Evolutionary conservation across 352 stramenopile species (phyloP).

Genomic region (Phytophthora sansomeana): DNA sequence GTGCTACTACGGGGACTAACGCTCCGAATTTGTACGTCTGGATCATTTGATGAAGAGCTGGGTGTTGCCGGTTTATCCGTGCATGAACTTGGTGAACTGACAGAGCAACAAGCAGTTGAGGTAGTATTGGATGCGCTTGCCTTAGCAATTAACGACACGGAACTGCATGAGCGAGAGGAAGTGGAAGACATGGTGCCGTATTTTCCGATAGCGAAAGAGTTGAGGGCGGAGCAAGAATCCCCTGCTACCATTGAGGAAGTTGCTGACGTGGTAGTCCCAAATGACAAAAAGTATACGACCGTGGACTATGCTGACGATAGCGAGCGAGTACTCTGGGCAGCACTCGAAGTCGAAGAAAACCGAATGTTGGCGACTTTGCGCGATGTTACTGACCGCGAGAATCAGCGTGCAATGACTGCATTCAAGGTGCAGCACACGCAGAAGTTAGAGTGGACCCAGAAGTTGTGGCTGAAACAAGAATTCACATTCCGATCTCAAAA

Average conservation of each 20-base stretch:
- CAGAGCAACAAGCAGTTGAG: constrained; percentile 63
- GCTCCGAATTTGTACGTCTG: constrained; percentile 78
- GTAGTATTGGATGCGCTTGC: constrained; percentile 66
- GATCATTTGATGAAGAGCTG: constrained; percentile 76
- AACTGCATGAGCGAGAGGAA: constrained; percentile 80
- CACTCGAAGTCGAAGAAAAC: constrained; percentile 85
- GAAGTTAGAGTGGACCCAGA: constrained; percentile 57
- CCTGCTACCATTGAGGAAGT: constrained; percentile 15
- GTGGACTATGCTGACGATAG: constrained; percentile 50
- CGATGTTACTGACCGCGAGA: constrained; percentile 53
- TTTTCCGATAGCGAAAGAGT: constrained; percentile 70
- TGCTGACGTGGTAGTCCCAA: constrained; percentile 21
- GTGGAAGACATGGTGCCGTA: constrained; percentile 70
- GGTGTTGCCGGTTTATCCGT: constrained; percentile 56
- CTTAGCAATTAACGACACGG: constrained; percentile 69
- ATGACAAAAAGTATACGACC: constrained; percentile 24
- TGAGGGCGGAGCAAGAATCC: constrained; percentile 30
- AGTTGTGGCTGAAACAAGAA: constrained; percentile 71
- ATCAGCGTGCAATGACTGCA: constrained; percentile 36
- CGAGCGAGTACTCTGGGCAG: constrained; percentile 72
- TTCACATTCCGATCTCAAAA: constrained; percentile 79
- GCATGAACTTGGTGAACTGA: constrained; percentile 62
- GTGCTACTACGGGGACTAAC: constrained; percentile 59
- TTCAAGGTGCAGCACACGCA: constrained; percentile 26
- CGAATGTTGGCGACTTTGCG: constrained; percentile 70